phyloP scores from a whole-genome alignment of 129 eudicot species.

The Flaveria linearis region DNA sequence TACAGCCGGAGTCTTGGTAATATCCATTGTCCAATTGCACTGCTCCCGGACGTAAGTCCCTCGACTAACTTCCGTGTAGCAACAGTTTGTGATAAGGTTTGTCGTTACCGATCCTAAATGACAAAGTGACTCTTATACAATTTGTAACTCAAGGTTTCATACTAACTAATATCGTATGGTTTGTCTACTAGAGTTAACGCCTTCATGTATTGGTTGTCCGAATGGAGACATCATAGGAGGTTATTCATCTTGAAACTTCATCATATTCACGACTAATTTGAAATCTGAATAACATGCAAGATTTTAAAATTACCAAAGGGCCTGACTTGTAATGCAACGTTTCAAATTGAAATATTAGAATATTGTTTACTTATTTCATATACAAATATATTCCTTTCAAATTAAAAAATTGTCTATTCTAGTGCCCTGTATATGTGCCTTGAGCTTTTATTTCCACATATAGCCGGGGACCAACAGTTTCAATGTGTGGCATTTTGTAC shows the following conservation, averaged over 20 bases:
- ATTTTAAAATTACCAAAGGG: neutral
- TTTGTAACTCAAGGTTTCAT: too few relatives aligned
- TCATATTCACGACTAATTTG: neutral
- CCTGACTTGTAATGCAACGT: neutral
- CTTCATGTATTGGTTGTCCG: too few relatives aligned
- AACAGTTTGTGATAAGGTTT: too few relatives aligned
- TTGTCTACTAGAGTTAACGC: too few relatives aligned
- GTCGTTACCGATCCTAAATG: too few relatives aligned
- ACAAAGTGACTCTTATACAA: too few relatives aligned
- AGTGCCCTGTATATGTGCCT: constrained; percentile 9
- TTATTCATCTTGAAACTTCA: neutral
- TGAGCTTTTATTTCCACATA: constrained; percentile 26
- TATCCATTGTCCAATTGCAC: too few relatives aligned
- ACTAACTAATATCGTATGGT: too few relatives aligned
- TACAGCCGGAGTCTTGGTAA: too few relatives aligned
- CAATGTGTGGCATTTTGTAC: constrained; percentile 27
- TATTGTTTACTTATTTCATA: neutral
- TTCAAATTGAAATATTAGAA: neutral
- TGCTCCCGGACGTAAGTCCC: too few relatives aligned
- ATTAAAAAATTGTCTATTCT: constrained; percentile 13
- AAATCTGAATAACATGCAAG: neutral
- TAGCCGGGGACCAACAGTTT: constrained; percentile 23
- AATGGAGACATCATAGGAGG: too few relatives aligned
- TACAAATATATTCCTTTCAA: neutral
- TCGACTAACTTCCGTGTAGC: too few relatives aligned